Conservation (phyloP, 2,329 filamentous ascomycete genomes). For the Chaetomiaceae sp. region DNA sequence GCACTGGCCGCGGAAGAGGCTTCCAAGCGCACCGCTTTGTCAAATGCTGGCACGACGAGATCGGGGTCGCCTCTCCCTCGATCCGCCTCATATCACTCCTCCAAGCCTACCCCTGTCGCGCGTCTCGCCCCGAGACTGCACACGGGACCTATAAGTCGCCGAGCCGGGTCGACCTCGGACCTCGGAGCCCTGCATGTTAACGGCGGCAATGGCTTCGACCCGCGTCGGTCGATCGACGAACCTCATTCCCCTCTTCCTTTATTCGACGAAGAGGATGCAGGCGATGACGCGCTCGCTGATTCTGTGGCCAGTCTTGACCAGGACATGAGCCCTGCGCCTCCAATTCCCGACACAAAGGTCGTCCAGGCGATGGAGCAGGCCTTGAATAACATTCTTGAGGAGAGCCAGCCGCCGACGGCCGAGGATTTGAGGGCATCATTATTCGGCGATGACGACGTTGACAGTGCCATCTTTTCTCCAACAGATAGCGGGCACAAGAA, state of each 20-base stretch:
- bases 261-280: slow-evolving; percentile 79
- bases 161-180: slow-evolving; percentile 47
- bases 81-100: slow-evolving; percentile 36
- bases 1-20: slow-evolving; percentile 85
- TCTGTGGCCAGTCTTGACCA: slow-evolving; percentile 79
- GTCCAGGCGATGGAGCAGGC: slow-evolving; percentile 92
- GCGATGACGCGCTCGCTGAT: slow-evolving; percentile 63
- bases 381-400: slow-evolving; percentile 86
- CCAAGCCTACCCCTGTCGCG: slow-evolving; percentile 43
- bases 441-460: slow-evolving; percentile 51
- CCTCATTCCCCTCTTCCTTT: slow-evolving; percentile 43
- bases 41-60: slow-evolving; percentile 29
- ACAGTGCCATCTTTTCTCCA: slow-evolving; percentile 47
- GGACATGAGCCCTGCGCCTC: slow-evolving; percentile 52
- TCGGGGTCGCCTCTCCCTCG: slow-evolving; percentile 26
- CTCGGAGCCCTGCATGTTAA: slow-evolving; percentile 38
- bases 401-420: slow-evolving; percentile 60
- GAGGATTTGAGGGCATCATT: slow-evolving; percentile 64
- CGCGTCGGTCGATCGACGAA: slow-evolving; percentile 68
- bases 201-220: slow-evolving; percentile 37
- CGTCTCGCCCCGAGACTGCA: slow-evolving; percentile 39
- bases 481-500: slow-evolving; percentile 24
- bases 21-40: slow-evolving; percentile 34
- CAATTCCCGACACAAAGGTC: slow-evolving; percentile 66
- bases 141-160: slow-evolving; percentile 32